A percentile compares a stretch with the other conserved stretches of the same genome.
Conservation (phyloP, 2,329 filamentous ascomycete genomes). For the Ceratocystis lukuohia region DNA sequence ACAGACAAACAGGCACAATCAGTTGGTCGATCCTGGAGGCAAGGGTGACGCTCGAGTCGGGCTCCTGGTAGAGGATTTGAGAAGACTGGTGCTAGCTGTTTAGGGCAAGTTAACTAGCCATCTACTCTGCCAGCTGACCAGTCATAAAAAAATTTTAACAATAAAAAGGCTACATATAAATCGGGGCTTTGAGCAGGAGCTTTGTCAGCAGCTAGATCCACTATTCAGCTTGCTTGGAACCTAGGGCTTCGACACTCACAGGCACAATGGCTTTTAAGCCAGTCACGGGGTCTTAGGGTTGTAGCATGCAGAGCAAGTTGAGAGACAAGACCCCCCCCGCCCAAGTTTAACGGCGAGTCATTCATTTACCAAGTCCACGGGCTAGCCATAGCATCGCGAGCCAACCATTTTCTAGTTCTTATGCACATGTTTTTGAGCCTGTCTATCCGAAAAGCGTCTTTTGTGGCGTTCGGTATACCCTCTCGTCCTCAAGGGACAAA, state of each 20-base stretch:
- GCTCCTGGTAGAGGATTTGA: too few species aligned
- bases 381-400: background rate
- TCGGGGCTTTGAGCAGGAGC: background rate
- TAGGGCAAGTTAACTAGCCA: too few species aligned
- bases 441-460: background rate
- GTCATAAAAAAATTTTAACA: background rate
- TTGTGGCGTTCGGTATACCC: background rate
- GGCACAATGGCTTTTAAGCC: background rate
- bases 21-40: too few species aligned
- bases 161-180: background rate
- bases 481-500: background rate
- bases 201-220: background rate
- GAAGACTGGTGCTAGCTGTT: too few species aligned
- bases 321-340: too few species aligned
- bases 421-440: background rate
- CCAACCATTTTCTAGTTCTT: background rate
- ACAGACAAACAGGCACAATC: too few species aligned
- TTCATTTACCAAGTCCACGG: too few species aligned
- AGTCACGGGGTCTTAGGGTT: background rate
- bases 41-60: too few species aligned
- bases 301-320: background rate
- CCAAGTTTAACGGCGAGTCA: background rate
- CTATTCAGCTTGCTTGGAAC: constrained; percentile 7
- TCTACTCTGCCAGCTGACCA: too few species aligned
- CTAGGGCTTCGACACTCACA: background rate